Base-by-base conservation (phyloP, 2,329 filamentous ascomycete species). In the Sclerotinia trifoliorum region DNA sequence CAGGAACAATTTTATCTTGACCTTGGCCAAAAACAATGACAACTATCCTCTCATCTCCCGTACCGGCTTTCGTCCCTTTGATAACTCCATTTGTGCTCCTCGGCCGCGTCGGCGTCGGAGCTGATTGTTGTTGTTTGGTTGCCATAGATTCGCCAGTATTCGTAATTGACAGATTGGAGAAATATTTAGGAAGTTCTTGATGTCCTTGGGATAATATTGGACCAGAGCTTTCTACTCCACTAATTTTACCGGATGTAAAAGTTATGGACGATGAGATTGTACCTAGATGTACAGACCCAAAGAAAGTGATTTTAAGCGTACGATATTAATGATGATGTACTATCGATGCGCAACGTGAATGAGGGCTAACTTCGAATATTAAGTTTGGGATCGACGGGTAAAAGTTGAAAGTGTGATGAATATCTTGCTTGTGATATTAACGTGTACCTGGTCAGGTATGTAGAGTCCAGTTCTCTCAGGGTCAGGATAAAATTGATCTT, bases 1-100 rank as follows among this genome's bases (percentile, higher is more conserved):
- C 81, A 29, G 86, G 86, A 39, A 94, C 87, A 71, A 95, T 91
- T 52, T 85, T 84, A 69, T 94, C 89, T 77, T 94, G 90, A 24
- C 86, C 89, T 29, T 82, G 82, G 15, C 89, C 88, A 78, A 90
- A 92, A 24, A 94, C 79, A 69, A 95, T 87, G 46, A 88, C 84
- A 39, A 87, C 85, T 61, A 85, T 87, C 67, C 87, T 82, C 11
- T 81, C 81, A 73, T 89, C 86, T 35, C 86, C 87, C 15, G 62
- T 49, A 26, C 73, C 74, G 39, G 76, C 75, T 61, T 74, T 77
- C 39, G 73, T 71, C 46, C 71, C 75, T 73, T 78, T 77, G 67
- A 77, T 76, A 39, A 77, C 72, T 55, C 79, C 78, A 72, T 76
- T 78, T 67, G 77, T 76, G 69, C 74, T 78, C 56, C 75, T 75